Evolutionary conservation across 148 eudicot genomes (phyloP), one percentile per base, ranked within the genome.

Genomic region (Fagopyrum tataricum): DNA sequence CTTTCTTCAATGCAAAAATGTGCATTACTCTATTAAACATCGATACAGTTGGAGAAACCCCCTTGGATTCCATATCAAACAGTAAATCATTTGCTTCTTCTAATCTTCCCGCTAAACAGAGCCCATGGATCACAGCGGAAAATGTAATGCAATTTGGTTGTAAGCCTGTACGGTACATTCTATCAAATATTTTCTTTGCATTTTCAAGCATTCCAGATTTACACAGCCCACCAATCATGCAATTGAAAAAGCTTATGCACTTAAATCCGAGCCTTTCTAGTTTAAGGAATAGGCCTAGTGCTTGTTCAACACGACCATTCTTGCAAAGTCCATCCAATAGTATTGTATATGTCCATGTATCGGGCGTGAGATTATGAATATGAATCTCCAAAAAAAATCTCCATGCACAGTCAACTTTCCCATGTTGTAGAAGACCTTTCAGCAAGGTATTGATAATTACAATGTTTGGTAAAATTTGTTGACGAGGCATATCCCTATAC

Each of bases 271-370:
- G n/a, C 18, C 48, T 61, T 61, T 49, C 49, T 1, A 72, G 56
- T 41, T 71, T 72, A 59, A 49, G 55, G 72, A 79, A 82, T 39
- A 79, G 26, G 49, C 58, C 24, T 56, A 82, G 48, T 53, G 82
- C 85, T 71, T 82, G 79, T 44, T 48, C 76, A n/a, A 71, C 59
- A 49, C 46, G 73, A 42, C 85, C 82, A 55, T 79, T 82, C 74
- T 70, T 79, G 75, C 82, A 82, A 4, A 82, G 75, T 52, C 85
- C 85, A 74, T 77, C 76, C 49, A 82, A 71, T 12, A 79, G 40
- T 52, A 76, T 74, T 41, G 71, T 58, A 64, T 73, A 82, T 39
- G 81, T 72, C 71, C 58, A 43, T 59, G 61, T 37, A 80, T 80
- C 39, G 44, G 77, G 77, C 62, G 74, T 56, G 14, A 80, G 70